A percentile compares a stretch with the other conserved stretches of the same genome.
Evolutionary conservation across 2,329 filamentous ascomycete genomes (phyloP).

Genomic region (Pezicula rhizophila): DNA sequence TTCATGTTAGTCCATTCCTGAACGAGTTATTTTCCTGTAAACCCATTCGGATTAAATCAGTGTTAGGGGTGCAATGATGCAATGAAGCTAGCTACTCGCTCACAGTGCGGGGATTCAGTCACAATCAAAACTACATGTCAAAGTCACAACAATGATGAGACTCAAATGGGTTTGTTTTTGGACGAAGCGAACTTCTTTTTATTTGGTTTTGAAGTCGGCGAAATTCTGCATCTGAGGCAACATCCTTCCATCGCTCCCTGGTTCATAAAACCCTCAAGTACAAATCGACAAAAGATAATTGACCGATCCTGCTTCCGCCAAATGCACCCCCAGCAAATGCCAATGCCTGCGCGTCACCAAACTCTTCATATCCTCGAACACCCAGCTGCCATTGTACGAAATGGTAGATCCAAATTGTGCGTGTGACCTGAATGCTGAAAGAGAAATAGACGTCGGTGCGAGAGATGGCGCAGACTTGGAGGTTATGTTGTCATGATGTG

Average conservation of each 20-base stretch:
- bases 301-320: conserved; percentile 27
- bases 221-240: conserved; percentile 27
- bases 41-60: no score
- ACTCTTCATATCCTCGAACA: conserved; percentile 28
- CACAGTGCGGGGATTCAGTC: no score
- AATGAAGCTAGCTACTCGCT: no score
- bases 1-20: no score
- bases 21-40: no score
- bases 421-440: conserved; percentile 27
- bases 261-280: conserved; percentile 26
- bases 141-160: neutral
- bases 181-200: conserved; percentile 25
- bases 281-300: conserved; percentile 25
- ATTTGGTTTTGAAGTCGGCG: conserved; percentile 24
- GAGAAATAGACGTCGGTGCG: conserved; percentile 29
- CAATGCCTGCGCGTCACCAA: conserved; percentile 28
- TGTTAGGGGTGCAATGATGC: no score
- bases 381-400: conserved; percentile 22
- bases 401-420: conserved; percentile 23
- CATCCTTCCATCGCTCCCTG: conserved; percentile 23
- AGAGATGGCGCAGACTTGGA: conserved; percentile 26
- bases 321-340: conserved; percentile 28
- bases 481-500: conserved; percentile 30
- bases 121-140: neutral
- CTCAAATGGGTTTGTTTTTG: conserved; percentile 1